phyloP scores from a whole-genome alignment of 1,284 basidiomycete species.

The Leccinum angustisporum region DNA sequence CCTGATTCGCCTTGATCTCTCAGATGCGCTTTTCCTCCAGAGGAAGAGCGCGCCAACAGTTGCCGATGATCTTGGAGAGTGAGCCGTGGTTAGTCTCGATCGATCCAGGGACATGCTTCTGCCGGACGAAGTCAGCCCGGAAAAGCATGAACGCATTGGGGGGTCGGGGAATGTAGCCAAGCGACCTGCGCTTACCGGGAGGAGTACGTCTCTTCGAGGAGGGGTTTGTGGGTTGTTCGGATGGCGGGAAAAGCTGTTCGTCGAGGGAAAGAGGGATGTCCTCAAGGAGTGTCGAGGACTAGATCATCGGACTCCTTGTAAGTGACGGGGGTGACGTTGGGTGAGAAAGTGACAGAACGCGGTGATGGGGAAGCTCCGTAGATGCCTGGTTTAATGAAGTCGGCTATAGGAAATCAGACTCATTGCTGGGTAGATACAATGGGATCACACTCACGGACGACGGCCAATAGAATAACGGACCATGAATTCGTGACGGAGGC shows the following conservation, averaged over 20 bases:
- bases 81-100: slow-evolving; percentile 85
- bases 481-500: slow-evolving; percentile 22
- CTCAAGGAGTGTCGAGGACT: slow-evolving; percentile 32
- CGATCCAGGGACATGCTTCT: slow-evolving; percentile 77
- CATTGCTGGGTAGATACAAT: background rate
- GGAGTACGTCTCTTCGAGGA: slow-evolving; percentile 46
- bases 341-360: slow-evolving; percentile 65
- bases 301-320: slow-evolving; percentile 50
- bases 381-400: slow-evolving; percentile 55
- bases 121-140: slow-evolving; percentile 82
- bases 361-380: slow-evolving; percentile 49
- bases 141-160: slow-evolving; percentile 95
- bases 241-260: slow-evolving; percentile 42
- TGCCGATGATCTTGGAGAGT: slow-evolving; percentile 71
- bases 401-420: slow-evolving; percentile 22
- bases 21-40: slow-evolving; percentile 38
- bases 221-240: slow-evolving; percentile 36
- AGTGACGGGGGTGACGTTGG: slow-evolving; percentile 67
- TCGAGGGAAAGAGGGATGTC: slow-evolving; percentile 6
- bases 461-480: slow-evolving; percentile 24
- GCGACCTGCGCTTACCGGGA: slow-evolving; percentile 58
- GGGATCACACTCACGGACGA: slow-evolving; percentile 18
- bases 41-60: slow-evolving; percentile 64
- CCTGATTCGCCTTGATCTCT: slow-evolving; percentile 60
- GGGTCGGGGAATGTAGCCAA: slow-evolving; percentile 82